Evolutionary conservation across 2,329 filamentous ascomycete genomes (phyloP), one percentile per base, ranked within the genome.

Genomic region (Ceratocystis alfenasii): DNA sequence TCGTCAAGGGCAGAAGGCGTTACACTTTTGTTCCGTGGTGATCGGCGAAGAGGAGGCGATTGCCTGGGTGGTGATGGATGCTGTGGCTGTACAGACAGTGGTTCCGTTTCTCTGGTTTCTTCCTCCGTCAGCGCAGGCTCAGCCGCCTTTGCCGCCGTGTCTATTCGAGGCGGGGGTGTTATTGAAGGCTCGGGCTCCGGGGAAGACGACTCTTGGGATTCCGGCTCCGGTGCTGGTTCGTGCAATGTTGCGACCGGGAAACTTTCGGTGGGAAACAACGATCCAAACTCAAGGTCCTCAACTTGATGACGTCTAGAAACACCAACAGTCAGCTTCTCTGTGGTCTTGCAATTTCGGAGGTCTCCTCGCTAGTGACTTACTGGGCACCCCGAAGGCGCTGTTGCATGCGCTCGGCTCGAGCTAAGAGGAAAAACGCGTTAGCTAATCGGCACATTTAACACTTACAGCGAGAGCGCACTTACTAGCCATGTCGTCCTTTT

Each of bases 331-430:
- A 69, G 69, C 63, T 41, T 44, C 22, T 53, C 8, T 15, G 36
- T 15, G 10, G 36, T 41, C 33, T 17, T 17, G 7, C 62, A 46
- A 62, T n/a, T n/a, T 46, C 20, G 12, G 44, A 61, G 67, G 57
- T 41, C 68, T 62, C 30, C 53, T 48, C 15, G 28, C 36, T 8
- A 15, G 1, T 33, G 12, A 73, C 81, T 69, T 78, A 85, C 83
- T 83, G 82, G 53, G 84, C 83, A 68, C 84, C 84, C 68, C 84
- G 83, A 72, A 87, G 81, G 72, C 84, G 83, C 75, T 85, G 80
- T 69, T 83, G 82, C 76, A 86, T 79, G 71, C 83, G 82, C 72
- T 85, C 83, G 70, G 83, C 81, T 70, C 84, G 82, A 71, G 78
- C 80, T 82, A 61, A 12, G 17, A 4, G 6, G 30, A 20, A 36